These are phyloP conservation scores for Daedalea quercina DNA, from an alignment of 768 basidiomycete genomes.

Conservation along the genomic window DNA sequence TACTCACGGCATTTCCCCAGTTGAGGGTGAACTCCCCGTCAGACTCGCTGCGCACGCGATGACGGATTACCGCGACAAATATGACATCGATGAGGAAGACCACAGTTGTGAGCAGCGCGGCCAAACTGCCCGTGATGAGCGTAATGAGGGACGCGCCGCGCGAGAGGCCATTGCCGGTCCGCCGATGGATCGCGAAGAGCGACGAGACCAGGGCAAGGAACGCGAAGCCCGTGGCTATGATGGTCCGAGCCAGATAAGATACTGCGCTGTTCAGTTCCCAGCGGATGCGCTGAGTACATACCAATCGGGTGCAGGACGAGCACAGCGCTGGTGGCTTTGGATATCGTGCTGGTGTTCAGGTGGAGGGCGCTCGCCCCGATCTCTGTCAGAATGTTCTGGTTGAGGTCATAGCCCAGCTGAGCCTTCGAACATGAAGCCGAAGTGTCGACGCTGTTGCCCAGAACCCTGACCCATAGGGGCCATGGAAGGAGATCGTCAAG, in stretches of 20 bases:
- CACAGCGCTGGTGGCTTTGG: slow-evolving; percentile 37
- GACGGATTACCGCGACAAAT: slow-evolving; percentile 38
- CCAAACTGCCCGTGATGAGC: slow-evolving; percentile 29
- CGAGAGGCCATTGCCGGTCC: slow-evolving; percentile 27
- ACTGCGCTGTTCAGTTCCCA: background rate
- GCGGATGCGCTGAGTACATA: slow-evolving; percentile 16
- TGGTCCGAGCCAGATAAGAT: slow-evolving; percentile 4
- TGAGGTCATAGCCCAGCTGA: slow-evolving; percentile 51
- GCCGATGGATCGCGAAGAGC: slow-evolving; percentile 37
- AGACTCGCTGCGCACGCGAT: slow-evolving; percentile 35
- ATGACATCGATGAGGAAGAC: slow-evolving; percentile 49
- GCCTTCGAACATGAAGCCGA: slow-evolving; percentile 38
- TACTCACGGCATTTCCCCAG: slow-evolving; percentile 45
- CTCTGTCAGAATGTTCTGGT: slow-evolving; percentile 38
- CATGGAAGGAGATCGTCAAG: slow-evolving; percentile 10
- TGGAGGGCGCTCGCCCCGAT: slow-evolving; percentile 29
- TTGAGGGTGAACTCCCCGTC: slow-evolving; percentile 33
- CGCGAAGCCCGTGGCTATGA: slow-evolving; percentile 39
- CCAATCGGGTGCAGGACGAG: slow-evolving; percentile 53
- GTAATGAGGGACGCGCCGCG: slow-evolving; percentile 34
- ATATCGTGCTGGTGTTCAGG: slow-evolving; percentile 35
- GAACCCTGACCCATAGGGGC: slow-evolving; percentile 26
- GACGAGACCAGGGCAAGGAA: slow-evolving; percentile 45
- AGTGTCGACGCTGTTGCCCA: slow-evolving; percentile 33
- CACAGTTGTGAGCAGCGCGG: slow-evolving; percentile 40